Evolutionary conservation across 2,329 filamentous ascomycete species (phyloP).

Genomic region (Tricladium varicosporioides): DNA sequence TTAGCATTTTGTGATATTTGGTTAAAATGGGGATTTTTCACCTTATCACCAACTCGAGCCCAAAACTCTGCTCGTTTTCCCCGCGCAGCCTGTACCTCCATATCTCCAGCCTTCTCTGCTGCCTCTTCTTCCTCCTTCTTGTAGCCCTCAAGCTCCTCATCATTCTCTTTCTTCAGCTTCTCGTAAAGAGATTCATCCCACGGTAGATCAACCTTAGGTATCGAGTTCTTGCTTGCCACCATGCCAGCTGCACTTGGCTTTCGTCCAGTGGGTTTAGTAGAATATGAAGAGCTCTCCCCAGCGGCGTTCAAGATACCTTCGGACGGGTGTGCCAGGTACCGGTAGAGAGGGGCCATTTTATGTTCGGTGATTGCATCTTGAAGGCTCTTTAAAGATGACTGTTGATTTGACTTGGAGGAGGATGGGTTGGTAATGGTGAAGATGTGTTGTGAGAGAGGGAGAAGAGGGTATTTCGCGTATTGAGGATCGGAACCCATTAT

Average conservation of each 20-base stretch:
- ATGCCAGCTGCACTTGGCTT: constrained; percentile 72
- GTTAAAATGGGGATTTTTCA: constrained; percentile 38
- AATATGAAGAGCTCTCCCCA: constrained; percentile 44
- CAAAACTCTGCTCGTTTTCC: constrained; percentile 96
- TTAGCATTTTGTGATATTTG: constrained; percentile 19
- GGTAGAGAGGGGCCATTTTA: constrained; percentile 86
- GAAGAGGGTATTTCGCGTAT: constrained; percentile 80
- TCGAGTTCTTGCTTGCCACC: constrained; percentile 68
- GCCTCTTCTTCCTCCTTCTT: constrained; percentile 92
- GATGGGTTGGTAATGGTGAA: constrained; percentile 83
- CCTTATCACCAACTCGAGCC: constrained; percentile 95
- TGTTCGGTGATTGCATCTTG: constrained; percentile 81
- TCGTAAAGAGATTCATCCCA: constrained; percentile 93
- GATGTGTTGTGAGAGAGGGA: constrained; percentile 80
- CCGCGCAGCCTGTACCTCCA: constrained; percentile 86
- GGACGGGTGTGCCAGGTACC: constrained; percentile 76
- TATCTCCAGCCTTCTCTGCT: constrained; percentile 92
- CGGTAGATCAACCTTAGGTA: constrained; percentile 65
- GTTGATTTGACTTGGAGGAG: constrained; percentile 62
- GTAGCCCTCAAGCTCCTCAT: constrained; percentile 70
- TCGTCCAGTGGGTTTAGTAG: constrained; percentile 57
- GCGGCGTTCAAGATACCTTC: constrained; percentile 56
- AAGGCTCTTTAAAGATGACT: constrained; percentile 68
- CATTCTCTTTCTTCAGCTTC: constrained; percentile 72
- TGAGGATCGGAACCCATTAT: constrained; percentile 77